These are phyloP conservation scores for Botrytis hyacinthi DNA, from an alignment of 2,329 filamentous ascomycete species.

Conservation along the genomic window DNA sequence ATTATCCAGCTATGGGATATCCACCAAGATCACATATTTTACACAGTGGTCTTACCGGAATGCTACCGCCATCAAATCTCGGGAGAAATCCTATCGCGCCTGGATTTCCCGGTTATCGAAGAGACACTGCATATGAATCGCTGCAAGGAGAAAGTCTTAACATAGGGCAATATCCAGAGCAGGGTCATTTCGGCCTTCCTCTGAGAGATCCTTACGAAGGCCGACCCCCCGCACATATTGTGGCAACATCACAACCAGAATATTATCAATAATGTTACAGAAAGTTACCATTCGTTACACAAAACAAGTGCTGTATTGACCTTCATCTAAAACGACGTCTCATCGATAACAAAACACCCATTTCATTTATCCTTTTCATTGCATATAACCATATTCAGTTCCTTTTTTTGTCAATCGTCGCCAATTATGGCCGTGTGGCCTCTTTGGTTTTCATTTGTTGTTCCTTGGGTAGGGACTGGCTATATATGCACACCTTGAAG, in stretches of 20 bases:
- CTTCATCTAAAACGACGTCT: not conserved
- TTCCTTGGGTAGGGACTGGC: not conserved
- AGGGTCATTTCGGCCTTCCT: not conserved
- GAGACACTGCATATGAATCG: conserved; percentile 8
- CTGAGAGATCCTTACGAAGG: conserved; percentile 10
- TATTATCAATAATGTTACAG: not conserved
- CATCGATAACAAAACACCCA: not conserved
- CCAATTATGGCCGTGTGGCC: not conserved
- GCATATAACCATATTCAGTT: not conserved
- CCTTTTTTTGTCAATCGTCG: not conserved
- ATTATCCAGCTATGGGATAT: conserved; percentile 10
- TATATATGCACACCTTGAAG: not conserved
- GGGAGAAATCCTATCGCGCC: not conserved
- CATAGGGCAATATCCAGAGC: conserved; percentile 11
- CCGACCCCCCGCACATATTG: conserved; percentile 1
- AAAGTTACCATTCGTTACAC: not conserved
- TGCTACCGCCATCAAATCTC: conserved; percentile 7
- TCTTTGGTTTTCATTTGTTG: not conserved
- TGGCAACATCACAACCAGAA: conserved; percentile 11
- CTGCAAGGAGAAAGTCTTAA: conserved; percentile 1
- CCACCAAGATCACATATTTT: conserved; percentile 3
- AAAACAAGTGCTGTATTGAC: too few relatives aligned
- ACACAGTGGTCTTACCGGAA: not conserved
- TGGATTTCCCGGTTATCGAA: conserved; percentile 2
- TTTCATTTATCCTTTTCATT: not conserved